These are phyloP conservation scores for Agaricus subrufescens DNA, from an alignment of 768 basidiomycete species.

Conservation along the genomic window DNA sequence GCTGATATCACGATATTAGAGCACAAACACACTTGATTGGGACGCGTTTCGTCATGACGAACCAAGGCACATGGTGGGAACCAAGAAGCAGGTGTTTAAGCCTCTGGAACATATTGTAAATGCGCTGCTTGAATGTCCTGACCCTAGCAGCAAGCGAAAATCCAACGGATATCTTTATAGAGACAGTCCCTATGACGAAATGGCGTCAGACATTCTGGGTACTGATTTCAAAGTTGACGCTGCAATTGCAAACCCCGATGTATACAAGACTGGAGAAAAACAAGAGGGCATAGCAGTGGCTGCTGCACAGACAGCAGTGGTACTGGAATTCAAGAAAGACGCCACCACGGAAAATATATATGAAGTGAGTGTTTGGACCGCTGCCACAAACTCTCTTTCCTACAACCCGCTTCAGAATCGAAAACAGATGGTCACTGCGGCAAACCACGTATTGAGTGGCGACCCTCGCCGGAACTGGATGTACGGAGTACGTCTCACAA, in stretches of 20 bases:
- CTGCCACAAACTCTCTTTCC: background rate
- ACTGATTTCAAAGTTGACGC: background rate
- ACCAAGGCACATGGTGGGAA: no score
- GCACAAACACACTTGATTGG: no score
- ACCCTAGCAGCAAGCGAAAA: background rate
- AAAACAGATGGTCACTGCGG: background rate
- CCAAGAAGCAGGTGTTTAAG: no score
- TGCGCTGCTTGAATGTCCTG: no score
- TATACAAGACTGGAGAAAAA: background rate
- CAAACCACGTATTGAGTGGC: background rate
- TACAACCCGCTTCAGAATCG: background rate
- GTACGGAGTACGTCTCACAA: background rate
- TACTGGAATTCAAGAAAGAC: background rate
- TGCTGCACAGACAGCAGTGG: background rate
- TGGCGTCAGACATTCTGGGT: background rate
- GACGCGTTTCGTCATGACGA: no score
- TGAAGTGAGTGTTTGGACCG: background rate
- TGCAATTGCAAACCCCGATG: background rate
- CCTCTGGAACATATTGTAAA: no score
- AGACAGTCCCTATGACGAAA: background rate
- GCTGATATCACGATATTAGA: no score
- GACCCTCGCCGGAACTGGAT: conserved; percentile 1
- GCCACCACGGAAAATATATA: background rate
- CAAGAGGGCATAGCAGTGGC: background rate
- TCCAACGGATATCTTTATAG: background rate